phyloP scores from a whole-genome alignment of 257 asterid genomes.

The Nyctanthes arbortristis region DNA sequence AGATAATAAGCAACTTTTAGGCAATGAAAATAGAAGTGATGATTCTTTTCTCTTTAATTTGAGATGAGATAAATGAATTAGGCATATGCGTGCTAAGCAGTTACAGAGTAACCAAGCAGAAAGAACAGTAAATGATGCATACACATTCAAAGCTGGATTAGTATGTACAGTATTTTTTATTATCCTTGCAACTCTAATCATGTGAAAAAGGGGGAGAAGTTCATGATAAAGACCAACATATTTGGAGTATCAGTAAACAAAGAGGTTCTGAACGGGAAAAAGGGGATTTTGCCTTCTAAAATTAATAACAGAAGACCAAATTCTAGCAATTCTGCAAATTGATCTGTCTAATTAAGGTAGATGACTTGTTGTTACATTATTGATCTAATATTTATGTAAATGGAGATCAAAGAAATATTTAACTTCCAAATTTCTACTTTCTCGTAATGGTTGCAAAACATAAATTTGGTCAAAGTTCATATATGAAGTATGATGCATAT shows the following conservation, averaged over 20 bases:
- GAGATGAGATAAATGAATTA: not conserved
- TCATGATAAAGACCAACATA: constrained; percentile 3
- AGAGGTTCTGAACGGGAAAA: not conserved
- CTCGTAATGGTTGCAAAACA: not conserved
- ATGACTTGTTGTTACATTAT: not conserved
- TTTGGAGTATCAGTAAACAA: not conserved
- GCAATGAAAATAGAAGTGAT: not conserved
- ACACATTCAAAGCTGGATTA: not conserved
- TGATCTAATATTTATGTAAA: not conserved
- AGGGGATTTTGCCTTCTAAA: not conserved
- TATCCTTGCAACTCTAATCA: not conserved
- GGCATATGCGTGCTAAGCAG: not conserved
- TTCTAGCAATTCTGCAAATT: not conserved
- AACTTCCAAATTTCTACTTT: not conserved
- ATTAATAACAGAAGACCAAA: not conserved
- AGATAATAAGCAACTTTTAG: not conserved
- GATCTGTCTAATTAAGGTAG: not conserved
- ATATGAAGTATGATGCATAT: not conserved
- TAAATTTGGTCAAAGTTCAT: not conserved
- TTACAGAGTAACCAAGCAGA: not conserved
- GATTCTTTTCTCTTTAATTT: not conserved
- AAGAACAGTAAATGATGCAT: not conserved
- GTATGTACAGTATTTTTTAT: not conserved
- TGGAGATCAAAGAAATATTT: not conserved
- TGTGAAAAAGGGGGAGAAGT: not conserved